phyloP scores from a whole-genome alignment of 805 yeast genomes.

The Pichia paraexigua region DNA sequence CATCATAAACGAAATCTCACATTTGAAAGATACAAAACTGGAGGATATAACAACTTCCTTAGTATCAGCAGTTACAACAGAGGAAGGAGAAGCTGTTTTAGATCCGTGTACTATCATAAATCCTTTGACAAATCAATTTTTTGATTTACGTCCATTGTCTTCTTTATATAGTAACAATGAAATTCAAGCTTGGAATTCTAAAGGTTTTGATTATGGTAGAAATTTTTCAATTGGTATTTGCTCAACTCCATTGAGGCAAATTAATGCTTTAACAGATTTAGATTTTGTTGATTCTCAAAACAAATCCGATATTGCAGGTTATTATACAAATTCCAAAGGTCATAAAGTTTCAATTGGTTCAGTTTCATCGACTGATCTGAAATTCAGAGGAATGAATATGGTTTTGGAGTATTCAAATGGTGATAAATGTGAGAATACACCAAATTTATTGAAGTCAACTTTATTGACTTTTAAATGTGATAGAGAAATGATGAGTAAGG shows the following conservation, averaged over 20 bases:
- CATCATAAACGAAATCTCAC: not conserved
- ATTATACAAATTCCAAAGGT: constrained; percentile 39
- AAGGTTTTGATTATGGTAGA: constrained; percentile 59
- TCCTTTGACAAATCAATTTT: constrained; percentile 38
- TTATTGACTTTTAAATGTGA: constrained; percentile 72
- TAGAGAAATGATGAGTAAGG: constrained; percentile 58
- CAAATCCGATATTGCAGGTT: constrained; percentile 47
- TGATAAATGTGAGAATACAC: constrained; percentile 40
- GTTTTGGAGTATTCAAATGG: constrained; percentile 67
- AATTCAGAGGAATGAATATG: constrained; percentile 63
- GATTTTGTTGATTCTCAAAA: constrained; percentile 31
- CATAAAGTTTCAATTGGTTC: constrained; percentile 51
- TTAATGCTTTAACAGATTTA: constrained; percentile 15
- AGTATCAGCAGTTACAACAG: not conserved
- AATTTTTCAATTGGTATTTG: constrained; percentile 76
- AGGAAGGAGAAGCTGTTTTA: not conserved
- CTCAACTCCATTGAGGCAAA: constrained; percentile 40
- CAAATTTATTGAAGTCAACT: constrained; percentile 48
- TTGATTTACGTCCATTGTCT: constrained; percentile 36
- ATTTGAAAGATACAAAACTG: not conserved
- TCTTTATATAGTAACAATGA: constrained; percentile 23
- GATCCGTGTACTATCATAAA: constrained; percentile 38
- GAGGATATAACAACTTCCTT: not conserved
- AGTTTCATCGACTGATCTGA: constrained; percentile 45
- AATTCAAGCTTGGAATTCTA: constrained; percentile 52